Base-by-base conservation (phyloP, 257 asterid genomes). In the Paraleonurus japonicus region DNA sequence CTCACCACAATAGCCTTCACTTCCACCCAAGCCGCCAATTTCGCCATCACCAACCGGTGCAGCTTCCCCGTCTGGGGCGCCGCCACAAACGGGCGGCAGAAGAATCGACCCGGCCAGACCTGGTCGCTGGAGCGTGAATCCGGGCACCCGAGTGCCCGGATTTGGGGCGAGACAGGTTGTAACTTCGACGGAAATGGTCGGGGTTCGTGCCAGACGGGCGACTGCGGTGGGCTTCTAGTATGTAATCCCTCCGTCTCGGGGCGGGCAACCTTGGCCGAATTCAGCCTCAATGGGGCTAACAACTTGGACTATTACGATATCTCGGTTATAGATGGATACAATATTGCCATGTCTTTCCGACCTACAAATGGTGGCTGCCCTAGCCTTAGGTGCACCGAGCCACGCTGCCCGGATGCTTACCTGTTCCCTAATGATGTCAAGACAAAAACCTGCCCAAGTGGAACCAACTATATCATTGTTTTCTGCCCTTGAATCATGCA, bases 221-320 rank as follows among this genome's bases (percentile, higher is more conserved):
- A 76, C 28, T 80, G 84, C 4, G 65, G 59, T 12, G 81, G 81
- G 10, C 33, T 12, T 1, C 48, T 85, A 1, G 68, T 33, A 7
- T 81, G 88, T 51, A 74, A 71, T 27, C 78, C 80, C 24, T 76
- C 37, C 35, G 83, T 27, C 23, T 28, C 20, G 83, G 8, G 30
- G 7, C 45, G n/a, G 0, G 80, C 80, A 20, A 80, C 87, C 20
- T 11, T 86, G 0, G 89, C 87, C 3, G 92, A 86, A 51, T 86
- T 67, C 23, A 78, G 74, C 35, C 84, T 86, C 1, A 79, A 32
- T 65, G 16, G 5, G 3, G 0, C 59, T 4, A 69, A 59, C 15
- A 71, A 78, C 62, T n/a, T n/a, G n/a, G 88, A 82, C 70, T 80
- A n/a, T 33, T 72, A 81, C 12, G 83, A 81, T 50, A 78, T 59